phyloP scores from a whole-genome alignment of 176 grass and related monocot species.

The Oryza meyeriana region DNA sequence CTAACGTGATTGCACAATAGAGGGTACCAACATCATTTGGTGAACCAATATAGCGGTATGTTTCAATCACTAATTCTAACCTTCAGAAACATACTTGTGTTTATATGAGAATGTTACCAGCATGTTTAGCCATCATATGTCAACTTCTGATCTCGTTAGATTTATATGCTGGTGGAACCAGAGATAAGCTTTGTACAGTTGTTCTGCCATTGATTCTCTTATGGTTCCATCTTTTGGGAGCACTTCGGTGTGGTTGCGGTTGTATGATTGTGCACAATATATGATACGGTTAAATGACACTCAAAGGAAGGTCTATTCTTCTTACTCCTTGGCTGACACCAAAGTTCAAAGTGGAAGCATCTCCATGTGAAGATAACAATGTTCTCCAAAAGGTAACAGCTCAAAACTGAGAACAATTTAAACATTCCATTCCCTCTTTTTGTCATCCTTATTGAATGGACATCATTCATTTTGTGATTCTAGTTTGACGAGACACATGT shows the following conservation, averaged over 20 bases:
- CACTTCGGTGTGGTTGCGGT: conserved; percentile 1
- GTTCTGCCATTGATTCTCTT: not conserved
- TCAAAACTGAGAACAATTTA: not conserved
- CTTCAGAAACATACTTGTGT: not conserved
- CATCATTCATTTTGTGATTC: not conserved
- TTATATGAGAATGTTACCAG: not conserved
- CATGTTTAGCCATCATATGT: not conserved
- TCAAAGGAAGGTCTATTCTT: not conserved
- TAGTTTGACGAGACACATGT: not conserved
- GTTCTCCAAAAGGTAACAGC: not conserved
- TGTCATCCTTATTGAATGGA: conserved; percentile 23
- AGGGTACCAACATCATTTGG: not conserved
- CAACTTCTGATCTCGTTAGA: not conserved
- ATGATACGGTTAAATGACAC: not conserved
- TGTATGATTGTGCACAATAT: not conserved
- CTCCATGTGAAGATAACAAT: conserved; percentile 9
- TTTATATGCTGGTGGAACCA: not conserved
- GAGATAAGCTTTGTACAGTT: not conserved
- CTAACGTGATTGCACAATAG: not conserved
- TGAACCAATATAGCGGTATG: not conserved
- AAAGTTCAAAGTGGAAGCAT: not conserved
- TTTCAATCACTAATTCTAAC: not conserved
- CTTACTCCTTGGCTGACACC: not conserved
- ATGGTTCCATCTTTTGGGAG: not conserved
- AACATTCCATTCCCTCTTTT: not conserved